A percentile compares a stretch with the other conserved stretches of the same genome.
These are phyloP conservation scores for Cyberlindnera suaveolens DNA, from an alignment of 805 yeast species.

Conservation along the genomic window DNA sequence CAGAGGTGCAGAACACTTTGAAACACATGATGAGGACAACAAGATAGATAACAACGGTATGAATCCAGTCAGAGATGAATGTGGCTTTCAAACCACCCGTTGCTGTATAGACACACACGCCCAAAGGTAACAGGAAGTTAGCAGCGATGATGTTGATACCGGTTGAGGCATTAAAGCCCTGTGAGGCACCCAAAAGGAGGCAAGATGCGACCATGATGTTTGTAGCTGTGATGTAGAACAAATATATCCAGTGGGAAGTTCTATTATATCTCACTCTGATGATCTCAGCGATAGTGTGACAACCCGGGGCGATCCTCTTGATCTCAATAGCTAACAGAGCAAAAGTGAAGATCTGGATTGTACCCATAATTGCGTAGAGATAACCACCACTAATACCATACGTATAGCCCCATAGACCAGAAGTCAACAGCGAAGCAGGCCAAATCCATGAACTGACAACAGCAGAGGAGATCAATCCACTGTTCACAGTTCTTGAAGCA, in stretches of 20 bases:
- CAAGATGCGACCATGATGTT: slow-evolving; percentile 33
- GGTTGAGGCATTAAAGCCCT: slow-evolving; percentile 32
- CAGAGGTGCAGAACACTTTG: slow-evolving; percentile 30
- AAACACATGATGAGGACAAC: slow-evolving; percentile 30
- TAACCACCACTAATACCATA: slow-evolving; percentile 38
- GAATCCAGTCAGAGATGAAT: slow-evolving; percentile 45
- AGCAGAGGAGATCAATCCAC: slow-evolving; percentile 39
- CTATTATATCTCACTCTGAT: slow-evolving; percentile 32
- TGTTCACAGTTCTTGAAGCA: slow-evolving; percentile 34
- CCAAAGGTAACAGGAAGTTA: slow-evolving; percentile 37
- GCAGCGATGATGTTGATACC: slow-evolving; percentile 43
- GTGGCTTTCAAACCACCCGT: slow-evolving; percentile 48
- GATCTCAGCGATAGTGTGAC: slow-evolving; percentile 36
- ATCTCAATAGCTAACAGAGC: slow-evolving; percentile 33
- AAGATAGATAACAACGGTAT: slow-evolving; percentile 38
- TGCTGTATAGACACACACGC: slow-evolving; percentile 42
- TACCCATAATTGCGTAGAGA: slow-evolving; percentile 26
- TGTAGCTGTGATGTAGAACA: slow-evolving; percentile 32
- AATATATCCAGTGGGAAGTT: slow-evolving; percentile 29
- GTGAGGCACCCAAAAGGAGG: slow-evolving; percentile 39
- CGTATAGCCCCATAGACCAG: slow-evolving; percentile 34
- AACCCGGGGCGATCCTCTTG: slow-evolving; percentile 35
- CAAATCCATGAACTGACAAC: slow-evolving; percentile 43
- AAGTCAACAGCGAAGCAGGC: slow-evolving; percentile 35
- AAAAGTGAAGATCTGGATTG: slow-evolving; percentile 33